These are phyloP conservation scores for Pogostemon cablin DNA, from an alignment of 257 asterid species.

Conservation along the genomic window DNA sequence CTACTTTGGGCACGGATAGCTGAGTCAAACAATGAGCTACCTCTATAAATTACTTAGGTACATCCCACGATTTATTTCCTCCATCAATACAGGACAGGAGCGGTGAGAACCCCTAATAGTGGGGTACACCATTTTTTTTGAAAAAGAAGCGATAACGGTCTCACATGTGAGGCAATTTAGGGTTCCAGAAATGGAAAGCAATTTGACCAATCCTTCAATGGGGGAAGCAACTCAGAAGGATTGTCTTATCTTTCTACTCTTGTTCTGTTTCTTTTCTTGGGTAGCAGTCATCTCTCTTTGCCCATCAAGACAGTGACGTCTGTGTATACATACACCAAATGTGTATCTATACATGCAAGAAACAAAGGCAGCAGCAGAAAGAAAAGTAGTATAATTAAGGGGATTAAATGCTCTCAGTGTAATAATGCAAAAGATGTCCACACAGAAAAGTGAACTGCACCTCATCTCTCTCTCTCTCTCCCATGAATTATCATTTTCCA, in stretches of 20 bases:
- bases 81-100: too few species aligned
- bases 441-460: constrained; percentile 42
- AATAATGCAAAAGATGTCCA: constrained; percentile 42
- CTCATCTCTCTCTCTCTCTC: constrained; percentile 24
- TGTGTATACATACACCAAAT: not conserved
- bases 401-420: constrained; percentile 41
- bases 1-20: too few species aligned
- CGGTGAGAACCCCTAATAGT: too few species aligned
- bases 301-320: constrained; percentile 20
- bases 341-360: not conserved
- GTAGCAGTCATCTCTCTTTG: constrained; percentile 10
- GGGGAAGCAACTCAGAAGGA: constrained; percentile 19
- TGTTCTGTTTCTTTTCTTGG: constrained; percentile 21
- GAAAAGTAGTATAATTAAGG: constrained; percentile 23
- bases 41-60: too few species aligned
- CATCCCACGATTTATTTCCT: too few species aligned
- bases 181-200: constrained; percentile 28
- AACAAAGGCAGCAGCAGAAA: constrained; percentile 27
- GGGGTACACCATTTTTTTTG: too few species aligned
- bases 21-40: too few species aligned
- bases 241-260: constrained; percentile 37
- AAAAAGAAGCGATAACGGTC: constrained; percentile 7
- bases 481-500: constrained; percentile 22
- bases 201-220: constrained; percentile 24
- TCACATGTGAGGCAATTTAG: constrained; percentile 23